phyloP scores from a whole-genome alignment of 768 basidiomycete genomes.

The Russula ochroleuca region DNA sequence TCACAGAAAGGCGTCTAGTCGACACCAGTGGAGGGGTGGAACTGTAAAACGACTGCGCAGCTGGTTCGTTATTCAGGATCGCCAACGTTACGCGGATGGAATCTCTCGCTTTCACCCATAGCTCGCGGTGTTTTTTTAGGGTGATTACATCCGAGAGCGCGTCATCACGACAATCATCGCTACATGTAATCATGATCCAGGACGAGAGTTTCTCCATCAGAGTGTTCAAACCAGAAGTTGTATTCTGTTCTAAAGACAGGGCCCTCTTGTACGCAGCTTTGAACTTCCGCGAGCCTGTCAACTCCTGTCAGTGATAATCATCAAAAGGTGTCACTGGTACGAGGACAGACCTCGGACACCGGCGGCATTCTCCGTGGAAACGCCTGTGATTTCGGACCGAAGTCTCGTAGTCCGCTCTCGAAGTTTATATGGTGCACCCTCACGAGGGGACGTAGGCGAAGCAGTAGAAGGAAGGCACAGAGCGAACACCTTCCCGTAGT shows the following conservation, averaged over 20 bases:
- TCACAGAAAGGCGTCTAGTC: background rate
- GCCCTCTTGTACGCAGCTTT: background rate
- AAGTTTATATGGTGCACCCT: background rate
- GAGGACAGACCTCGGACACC: background rate
- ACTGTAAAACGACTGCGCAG: background rate
- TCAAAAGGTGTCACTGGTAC: background rate
- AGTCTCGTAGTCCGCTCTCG: background rate
- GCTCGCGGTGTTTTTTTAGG: background rate
- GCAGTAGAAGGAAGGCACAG: background rate
- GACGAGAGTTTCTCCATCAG: background rate
- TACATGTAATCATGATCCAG: background rate
- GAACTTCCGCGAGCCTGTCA: background rate
- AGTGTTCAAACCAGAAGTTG: background rate
- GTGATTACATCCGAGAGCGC: background rate
- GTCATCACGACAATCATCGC: background rate
- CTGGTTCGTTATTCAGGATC: background rate
- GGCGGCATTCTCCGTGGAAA: background rate
- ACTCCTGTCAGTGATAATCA: background rate
- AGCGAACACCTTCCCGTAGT: background rate
- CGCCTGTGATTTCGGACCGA: too few species aligned
- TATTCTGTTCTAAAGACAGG: background rate
- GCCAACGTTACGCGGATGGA: background rate
- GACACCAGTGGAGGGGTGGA: background rate
- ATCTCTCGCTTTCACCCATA: background rate
- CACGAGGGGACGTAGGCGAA: background rate